phyloP scores from a whole-genome alignment of 345 rosid genomes.

The Kandelia obovata region DNA sequence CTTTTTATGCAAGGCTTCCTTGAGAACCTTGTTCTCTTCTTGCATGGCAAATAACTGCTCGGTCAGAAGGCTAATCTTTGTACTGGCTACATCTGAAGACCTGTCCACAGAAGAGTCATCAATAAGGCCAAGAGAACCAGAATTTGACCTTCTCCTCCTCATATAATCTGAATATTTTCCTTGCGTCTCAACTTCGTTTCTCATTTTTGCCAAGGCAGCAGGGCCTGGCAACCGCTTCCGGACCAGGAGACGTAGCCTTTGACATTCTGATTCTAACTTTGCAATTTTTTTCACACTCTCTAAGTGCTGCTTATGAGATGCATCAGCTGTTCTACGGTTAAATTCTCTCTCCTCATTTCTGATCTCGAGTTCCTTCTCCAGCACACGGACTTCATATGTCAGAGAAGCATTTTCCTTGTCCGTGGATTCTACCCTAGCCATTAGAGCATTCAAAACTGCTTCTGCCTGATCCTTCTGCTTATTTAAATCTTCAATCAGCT shows the following conservation, averaged over 20 bases:
- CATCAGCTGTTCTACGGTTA: slow-evolving; percentile 59
- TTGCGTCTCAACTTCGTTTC: slow-evolving; percentile 68
- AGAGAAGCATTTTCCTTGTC: slow-evolving; percentile 72
- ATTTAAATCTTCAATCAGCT: slow-evolving; percentile 51
- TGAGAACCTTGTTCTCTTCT: slow-evolving; percentile 79
- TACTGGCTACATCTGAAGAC: slow-evolving; percentile 31
- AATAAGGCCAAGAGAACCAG: slow-evolving; percentile 26
- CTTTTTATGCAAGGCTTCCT: slow-evolving; percentile 62
- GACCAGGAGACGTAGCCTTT: slow-evolving; percentile 71
- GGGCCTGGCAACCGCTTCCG: slow-evolving; percentile 86
- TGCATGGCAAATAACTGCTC: slow-evolving; percentile 64
- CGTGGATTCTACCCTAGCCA: slow-evolving; percentile 55
- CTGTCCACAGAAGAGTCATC: slow-evolving; percentile 31
- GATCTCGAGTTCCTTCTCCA: slow-evolving; percentile 91
- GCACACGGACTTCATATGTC: slow-evolving; percentile 71
- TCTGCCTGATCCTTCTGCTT: slow-evolving; percentile 53
- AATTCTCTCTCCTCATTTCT: slow-evolving; percentile 90
- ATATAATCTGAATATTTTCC: slow-evolving; percentile 47
- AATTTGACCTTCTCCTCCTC: slow-evolving; percentile 44
- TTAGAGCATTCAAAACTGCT: slow-evolving; percentile 49
- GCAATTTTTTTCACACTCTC: slow-evolving; percentile 83
- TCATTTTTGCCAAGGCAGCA: slow-evolving; percentile 75
- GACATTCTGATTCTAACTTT: slow-evolving; percentile 88
- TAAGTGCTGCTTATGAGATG: slow-evolving; percentile 71
- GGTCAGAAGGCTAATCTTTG: slow-evolving; percentile 42